Conservation (phyloP, 2,329 filamentous ascomycete genomes). For the Purpureocillium takamizusanense region DNA sequence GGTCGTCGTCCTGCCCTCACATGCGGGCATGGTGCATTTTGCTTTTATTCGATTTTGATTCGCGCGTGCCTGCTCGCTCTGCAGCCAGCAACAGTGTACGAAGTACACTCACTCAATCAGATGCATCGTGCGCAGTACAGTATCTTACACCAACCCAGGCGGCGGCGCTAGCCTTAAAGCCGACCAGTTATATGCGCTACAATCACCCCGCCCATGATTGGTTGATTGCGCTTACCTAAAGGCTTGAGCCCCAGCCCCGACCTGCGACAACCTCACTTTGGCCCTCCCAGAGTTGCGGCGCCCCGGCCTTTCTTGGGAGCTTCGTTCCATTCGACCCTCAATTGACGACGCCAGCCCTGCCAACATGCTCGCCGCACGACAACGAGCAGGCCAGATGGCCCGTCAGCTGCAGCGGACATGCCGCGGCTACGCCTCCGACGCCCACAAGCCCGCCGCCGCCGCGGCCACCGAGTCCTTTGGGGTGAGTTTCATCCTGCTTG, state of each 20-base stretch:
- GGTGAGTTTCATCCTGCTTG: conserved; percentile 38
- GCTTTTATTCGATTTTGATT: too few species aligned
- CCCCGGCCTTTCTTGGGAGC: conserved; percentile 3
- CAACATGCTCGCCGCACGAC: conserved; percentile 35
- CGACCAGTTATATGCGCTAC: too few species aligned
- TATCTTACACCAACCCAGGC: too few species aligned
- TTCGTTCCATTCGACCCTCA: conserved; percentile 16
- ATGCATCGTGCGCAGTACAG: too few species aligned
- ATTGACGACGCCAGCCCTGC: conserved; percentile 21
- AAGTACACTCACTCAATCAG: background rate
- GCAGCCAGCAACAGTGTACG: too few species aligned
- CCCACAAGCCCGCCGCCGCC: conserved; percentile 38
- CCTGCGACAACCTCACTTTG: conserved; percentile 19
- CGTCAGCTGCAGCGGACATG: conserved; percentile 27
- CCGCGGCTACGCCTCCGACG: conserved; percentile 46
- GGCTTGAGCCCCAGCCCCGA: conserved; percentile 10
- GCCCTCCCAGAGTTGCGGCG: too few species aligned
- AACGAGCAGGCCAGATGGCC: conserved; percentile 29
- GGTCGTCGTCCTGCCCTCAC: too few species aligned
- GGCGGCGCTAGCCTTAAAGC: too few species aligned
- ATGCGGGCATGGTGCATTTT: background rate
- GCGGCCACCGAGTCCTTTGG: conserved; percentile 46
- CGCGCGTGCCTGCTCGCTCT: too few species aligned
- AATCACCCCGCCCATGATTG: conserved; percentile 10
- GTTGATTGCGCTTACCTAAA: conserved; percentile 18